These are phyloP conservation scores for Eimeria praecox DNA, from an alignment of 169 alveolate species.

Conservation along the genomic window DNA sequence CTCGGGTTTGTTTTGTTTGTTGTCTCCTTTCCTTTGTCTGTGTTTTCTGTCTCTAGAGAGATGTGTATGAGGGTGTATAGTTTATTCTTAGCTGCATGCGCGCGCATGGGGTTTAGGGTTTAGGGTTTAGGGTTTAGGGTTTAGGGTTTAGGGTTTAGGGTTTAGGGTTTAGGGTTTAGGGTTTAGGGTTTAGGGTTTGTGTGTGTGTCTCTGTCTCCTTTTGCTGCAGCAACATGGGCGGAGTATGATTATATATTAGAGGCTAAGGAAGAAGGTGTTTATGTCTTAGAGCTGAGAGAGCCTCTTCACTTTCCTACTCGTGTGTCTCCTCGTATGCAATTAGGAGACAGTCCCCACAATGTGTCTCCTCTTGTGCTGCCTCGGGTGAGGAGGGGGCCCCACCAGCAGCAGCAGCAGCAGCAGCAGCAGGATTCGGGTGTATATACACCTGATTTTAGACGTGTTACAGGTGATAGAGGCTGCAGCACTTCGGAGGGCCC, in stretches of 20 bases:
- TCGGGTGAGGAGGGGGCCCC: constrained; percentile 4
- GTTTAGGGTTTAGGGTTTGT: too few species aligned
- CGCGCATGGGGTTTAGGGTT: too few species aligned
- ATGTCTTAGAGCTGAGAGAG: constrained; percentile 17
- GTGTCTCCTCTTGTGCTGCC: constrained; percentile 10
- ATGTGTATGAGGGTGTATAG: too few species aligned
- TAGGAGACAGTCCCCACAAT: background rate
- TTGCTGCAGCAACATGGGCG: constrained; percentile 26
- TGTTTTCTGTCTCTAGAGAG: too few species aligned
- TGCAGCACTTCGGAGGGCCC: background rate
- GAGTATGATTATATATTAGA: constrained; percentile 12
- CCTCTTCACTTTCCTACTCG: constrained; percentile 17
- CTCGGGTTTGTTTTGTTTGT: too few species aligned
- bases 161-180: too few species aligned
- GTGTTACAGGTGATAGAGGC: background rate
- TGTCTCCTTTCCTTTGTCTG: too few species aligned
- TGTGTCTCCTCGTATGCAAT: background rate
- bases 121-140: too few species aligned
- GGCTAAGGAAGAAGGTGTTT: constrained; percentile 37
- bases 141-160: too few species aligned
- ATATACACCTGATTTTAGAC: background rate
- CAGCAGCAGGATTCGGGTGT: background rate
- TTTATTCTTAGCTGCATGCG: too few species aligned
- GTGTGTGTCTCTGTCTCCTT: background rate
- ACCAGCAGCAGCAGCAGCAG: too few species aligned